Evolutionary conservation across 2,329 filamentous ascomycete species (phyloP), one percentile per base, ranked within the genome.

Genomic region (Conoideocrella luteorostrata): DNA sequence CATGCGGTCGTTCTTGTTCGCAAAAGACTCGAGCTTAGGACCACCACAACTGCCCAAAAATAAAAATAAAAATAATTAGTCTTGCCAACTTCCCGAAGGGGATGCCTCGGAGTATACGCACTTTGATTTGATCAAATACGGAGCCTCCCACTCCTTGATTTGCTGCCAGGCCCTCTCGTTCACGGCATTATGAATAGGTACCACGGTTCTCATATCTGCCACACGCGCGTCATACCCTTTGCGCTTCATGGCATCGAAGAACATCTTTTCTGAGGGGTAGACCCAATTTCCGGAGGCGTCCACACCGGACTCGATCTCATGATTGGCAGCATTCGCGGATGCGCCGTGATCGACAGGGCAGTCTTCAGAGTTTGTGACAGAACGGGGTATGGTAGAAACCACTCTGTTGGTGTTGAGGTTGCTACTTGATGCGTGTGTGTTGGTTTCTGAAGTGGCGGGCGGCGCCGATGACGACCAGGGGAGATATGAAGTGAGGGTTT

Each of bases 181-280:
- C 50, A 98, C 93, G 35, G 93, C 93, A 62, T 98, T 98, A 69
- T 98, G 93, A 56, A 97, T 97, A 3, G 89, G 93, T 43, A 97
- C 90, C 26, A 97, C 90, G 26, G 86, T 86, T 57, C 79, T 83
- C 84, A 96, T 96, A 65, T 95, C 89, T 5, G 75, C 70, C 1
- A 78, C 79, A 12, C 74, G 70, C 23, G 78, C 82, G 48, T 82
- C 79, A 69, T 89, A 84, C 34, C 84, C 85, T 66, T 98, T 98
- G 60, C 91, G 84, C 71, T 85, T 81, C 81, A 98, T 91, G 35
- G 93, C 93, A 38, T 95, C 87, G 69, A 97, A 97, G 73, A 98
- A 98, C 82, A 96, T 95, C 59, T 87, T 85, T 64, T 97, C 91
- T 0, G 86, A 93, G 0, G 93, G 93, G 65, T 98, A 98, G 48